These are phyloP conservation scores for Zygosaccharomyces rouxii DNA, from an alignment of 805 yeast genomes.

Conservation along the genomic window DNA sequence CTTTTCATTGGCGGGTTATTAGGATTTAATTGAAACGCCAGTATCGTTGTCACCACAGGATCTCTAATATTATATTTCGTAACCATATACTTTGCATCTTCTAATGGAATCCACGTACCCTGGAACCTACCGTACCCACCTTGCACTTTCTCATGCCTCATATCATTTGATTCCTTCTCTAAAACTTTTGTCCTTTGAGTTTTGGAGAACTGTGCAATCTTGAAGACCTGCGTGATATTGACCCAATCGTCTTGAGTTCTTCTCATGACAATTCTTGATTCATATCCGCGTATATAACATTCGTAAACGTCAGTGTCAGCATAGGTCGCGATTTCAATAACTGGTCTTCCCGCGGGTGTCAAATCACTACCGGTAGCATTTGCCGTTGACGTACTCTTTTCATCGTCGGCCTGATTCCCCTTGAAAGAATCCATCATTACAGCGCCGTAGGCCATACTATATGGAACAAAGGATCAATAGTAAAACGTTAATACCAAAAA, in stretches of 20 bases:
- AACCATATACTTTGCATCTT: slow-evolving; percentile 57
- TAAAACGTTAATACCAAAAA: too few species aligned
- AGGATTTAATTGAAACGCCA: slow-evolving; percentile 49
- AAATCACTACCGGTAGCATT: not conserved
- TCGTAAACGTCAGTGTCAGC: slow-evolving; percentile 54
- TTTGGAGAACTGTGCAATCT: slow-evolving; percentile 73
- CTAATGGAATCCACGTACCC: slow-evolving; percentile 81
- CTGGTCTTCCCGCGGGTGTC: slow-evolving; percentile 17
- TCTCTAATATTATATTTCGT: slow-evolving; percentile 48
- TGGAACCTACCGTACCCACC: slow-evolving; percentile 85
- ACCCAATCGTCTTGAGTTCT: slow-evolving; percentile 92
- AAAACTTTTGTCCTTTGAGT: slow-evolving; percentile 72
- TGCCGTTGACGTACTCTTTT: not conserved
- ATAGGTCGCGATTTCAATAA: slow-evolving; percentile 42
- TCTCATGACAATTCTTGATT: slow-evolving; percentile 55
- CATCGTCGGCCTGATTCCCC: slow-evolving; percentile 4
- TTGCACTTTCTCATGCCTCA: slow-evolving; percentile 72
- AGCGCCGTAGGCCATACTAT: slow-evolving; percentile 11
- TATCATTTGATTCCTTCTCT: slow-evolving; percentile 68
- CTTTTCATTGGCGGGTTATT: slow-evolving; percentile 43
- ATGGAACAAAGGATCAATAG: too few species aligned
- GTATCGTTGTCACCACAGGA: slow-evolving; percentile 45
- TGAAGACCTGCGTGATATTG: slow-evolving; percentile 76
- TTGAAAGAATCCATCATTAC: slow-evolving; percentile 10
- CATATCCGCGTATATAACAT: slow-evolving; percentile 54